A percentile compares a stretch with the other conserved stretches of the same genome.
Evolutionary conservation across 2,329 filamentous ascomycete species (phyloP).

Genomic region (Nemania sp.): DNA sequence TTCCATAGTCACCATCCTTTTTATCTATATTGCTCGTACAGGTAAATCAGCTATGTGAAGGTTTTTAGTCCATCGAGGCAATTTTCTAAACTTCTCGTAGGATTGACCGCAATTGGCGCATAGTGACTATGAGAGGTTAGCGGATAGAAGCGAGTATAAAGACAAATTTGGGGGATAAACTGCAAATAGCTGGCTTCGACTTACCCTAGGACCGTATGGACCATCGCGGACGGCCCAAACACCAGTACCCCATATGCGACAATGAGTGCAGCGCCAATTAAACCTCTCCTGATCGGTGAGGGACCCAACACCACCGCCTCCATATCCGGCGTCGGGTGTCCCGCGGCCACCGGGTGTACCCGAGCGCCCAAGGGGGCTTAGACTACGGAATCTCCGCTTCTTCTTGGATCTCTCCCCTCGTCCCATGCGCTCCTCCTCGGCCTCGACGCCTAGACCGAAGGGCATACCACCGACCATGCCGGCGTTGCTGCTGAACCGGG

Average conservation of each 20-base stretch:
- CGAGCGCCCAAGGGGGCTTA: conserved; percentile 80
- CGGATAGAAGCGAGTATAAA: conserved; percentile 26
- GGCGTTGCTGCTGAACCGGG: conserved; percentile 87
- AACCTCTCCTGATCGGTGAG: conserved; percentile 82
- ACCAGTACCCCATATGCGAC: conserved; percentile 85
- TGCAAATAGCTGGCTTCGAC: conserved; percentile 48
- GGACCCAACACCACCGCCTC: conserved; percentile 73
- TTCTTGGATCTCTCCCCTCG: conserved; percentile 94
- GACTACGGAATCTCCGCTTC: conserved; percentile 89
- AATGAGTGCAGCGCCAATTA: conserved; percentile 90
- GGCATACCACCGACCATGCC: conserved; percentile 84
- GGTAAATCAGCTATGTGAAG: conserved; percentile 63
- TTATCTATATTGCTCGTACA: conserved; percentile 35
- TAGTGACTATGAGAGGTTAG: conserved; percentile 69
- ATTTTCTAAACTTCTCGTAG: conserved; percentile 86
- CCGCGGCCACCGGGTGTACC: conserved; percentile 77
- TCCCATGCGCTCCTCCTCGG: conserved; percentile 86
- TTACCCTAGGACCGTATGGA: conserved; percentile 83
- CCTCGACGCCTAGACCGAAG: conserved; percentile 63
- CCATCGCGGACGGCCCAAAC: conserved; percentile 97
- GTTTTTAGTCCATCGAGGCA: conserved; percentile 81
- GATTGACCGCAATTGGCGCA: conserved; percentile 94
- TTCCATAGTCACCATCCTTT: not conserved
- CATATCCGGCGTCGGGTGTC: conserved; percentile 84
- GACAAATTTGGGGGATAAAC: not conserved